Percentiles rank a stretch among this genome's conserved stretches.
These are phyloP conservation scores for Coriolopsis trogii DNA, from an alignment of 1,284 basidiomycete genomes.

Conservation along the genomic window DNA sequence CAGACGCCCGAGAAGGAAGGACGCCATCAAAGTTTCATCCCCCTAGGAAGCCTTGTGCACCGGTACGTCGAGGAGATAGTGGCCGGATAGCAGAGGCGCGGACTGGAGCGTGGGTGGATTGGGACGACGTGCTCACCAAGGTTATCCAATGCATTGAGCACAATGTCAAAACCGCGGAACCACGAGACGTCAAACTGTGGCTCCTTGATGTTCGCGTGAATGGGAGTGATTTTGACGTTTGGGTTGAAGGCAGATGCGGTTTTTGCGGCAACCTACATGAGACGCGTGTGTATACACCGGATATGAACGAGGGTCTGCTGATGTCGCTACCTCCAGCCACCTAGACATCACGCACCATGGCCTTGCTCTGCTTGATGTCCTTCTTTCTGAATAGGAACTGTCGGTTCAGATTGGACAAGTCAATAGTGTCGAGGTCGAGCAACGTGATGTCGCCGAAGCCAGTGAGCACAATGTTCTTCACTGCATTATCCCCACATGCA, in stretches of 20 bases:
- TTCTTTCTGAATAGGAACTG: constrained; percentile 98
- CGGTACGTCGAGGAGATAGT: too few relatives aligned
- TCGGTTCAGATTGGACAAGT: constrained; percentile 96
- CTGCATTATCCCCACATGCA: constrained; percentile 43
- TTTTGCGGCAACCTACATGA: constrained; percentile 79
- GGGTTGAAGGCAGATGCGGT: constrained; percentile 94
- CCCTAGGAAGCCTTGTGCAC: too few relatives aligned
- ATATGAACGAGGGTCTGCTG: not conserved
- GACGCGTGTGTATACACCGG: not conserved
- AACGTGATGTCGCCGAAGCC: constrained; percentile 93
- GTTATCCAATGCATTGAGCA: constrained; percentile 97
- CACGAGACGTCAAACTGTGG: constrained; percentile 88
- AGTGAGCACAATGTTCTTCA: constrained; percentile 95
- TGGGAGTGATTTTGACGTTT: constrained; percentile 83
- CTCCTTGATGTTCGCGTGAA: constrained; percentile 97
- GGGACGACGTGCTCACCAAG: constrained; percentile 59
- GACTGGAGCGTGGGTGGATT: too few relatives aligned
- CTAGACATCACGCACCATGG: constrained; percentile 56
- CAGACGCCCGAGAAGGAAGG: too few relatives aligned
- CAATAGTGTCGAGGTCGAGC: constrained; percentile 98
- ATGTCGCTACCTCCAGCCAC: too few relatives aligned
- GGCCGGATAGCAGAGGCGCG: too few relatives aligned
- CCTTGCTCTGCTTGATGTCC: constrained; percentile 96
- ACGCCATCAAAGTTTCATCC: too few relatives aligned
- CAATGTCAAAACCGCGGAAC: constrained; percentile 91